Evolutionary conservation across 148 eudicot species (phyloP).

Genomic region (Vaccinium vitisidaea): DNA sequence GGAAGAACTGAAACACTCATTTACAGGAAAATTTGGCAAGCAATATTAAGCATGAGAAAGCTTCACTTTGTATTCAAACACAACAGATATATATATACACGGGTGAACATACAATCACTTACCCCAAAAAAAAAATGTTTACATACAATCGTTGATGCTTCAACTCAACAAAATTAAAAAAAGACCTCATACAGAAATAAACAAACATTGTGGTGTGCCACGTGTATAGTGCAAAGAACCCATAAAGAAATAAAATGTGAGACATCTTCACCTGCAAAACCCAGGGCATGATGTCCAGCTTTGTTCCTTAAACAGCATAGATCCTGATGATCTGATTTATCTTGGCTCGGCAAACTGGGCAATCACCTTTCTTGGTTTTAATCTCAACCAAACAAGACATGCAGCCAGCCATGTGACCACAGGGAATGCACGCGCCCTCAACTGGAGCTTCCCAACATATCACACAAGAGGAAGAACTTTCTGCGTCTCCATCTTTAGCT

Average conservation of each 20-base stretch:
- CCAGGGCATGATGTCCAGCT: neutral
- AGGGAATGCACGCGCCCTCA: slow-evolving; percentile 72
- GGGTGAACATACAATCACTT: neutral
- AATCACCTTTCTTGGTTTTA: slow-evolving; percentile 50
- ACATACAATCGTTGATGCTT: neutral
- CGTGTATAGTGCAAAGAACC: neutral
- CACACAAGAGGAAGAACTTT: slow-evolving; percentile 39
- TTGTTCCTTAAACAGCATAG: slow-evolving; percentile 47
- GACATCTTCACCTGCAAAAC: neutral
- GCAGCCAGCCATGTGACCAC: slow-evolving; percentile 84
- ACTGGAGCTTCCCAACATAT: slow-evolving; percentile 69
- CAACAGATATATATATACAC: neutral
- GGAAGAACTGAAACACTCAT: neutral
- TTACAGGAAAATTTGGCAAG: neutral
- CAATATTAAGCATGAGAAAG: neutral
- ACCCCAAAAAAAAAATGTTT: neutral
- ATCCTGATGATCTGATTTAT: slow-evolving; percentile 57
- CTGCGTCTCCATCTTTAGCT: slow-evolving; percentile 17
- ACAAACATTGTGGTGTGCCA: too few species aligned
- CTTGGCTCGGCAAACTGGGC: slow-evolving; percentile 68
- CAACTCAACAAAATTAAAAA: neutral
- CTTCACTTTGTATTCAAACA: neutral
- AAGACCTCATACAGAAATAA: neutral
- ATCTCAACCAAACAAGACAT: slow-evolving; percentile 60
- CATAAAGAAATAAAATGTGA: neutral